Percentiles rank a stretch among this genome's conserved stretches.
Evolutionary conservation across 139 green algal genomes (phyloP).

Genomic region (Diplosphaera chodatii): DNA sequence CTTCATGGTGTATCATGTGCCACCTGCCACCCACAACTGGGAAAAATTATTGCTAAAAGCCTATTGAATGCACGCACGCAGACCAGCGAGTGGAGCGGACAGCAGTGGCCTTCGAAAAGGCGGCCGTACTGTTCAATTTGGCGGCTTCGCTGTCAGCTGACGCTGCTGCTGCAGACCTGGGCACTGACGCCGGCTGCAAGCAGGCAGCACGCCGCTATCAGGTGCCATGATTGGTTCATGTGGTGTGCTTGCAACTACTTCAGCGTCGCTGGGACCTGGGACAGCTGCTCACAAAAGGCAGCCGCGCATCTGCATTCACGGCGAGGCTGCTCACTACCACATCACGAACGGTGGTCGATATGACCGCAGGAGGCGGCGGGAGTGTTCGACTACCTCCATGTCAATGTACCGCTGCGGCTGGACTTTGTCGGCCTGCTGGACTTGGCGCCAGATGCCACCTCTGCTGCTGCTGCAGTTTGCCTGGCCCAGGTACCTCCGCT

Average conservation of each 20-base stretch:
- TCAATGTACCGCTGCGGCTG: neutral
- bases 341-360: too few species aligned
- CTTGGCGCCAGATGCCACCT: neutral
- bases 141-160: neutral
- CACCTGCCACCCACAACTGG: too few species aligned
- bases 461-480: neutral
- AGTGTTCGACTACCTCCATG: neutral
- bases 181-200: neutral
- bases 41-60: too few species aligned
- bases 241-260: too few species aligned
- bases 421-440: neutral
- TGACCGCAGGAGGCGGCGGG: neutral
- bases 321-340: too few species aligned
- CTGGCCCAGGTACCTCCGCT: neutral
- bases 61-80: too few species aligned
- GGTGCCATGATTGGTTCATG: too few species aligned
- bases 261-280: too few species aligned
- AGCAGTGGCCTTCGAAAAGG: neutral
- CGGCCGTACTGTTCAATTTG: neutral
- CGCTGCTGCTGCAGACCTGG: neutral
- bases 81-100: neutral
- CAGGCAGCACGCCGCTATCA: neutral
- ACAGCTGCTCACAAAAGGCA: too few species aligned
- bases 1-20: too few species aligned
- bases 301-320: too few species aligned